Percentiles rank a stretch among this genome's conserved stretches.
These are phyloP conservation scores for Fraxinus angustifolia DNA, from an alignment of 305 asterid genomes.

Conservation along the genomic window DNA sequence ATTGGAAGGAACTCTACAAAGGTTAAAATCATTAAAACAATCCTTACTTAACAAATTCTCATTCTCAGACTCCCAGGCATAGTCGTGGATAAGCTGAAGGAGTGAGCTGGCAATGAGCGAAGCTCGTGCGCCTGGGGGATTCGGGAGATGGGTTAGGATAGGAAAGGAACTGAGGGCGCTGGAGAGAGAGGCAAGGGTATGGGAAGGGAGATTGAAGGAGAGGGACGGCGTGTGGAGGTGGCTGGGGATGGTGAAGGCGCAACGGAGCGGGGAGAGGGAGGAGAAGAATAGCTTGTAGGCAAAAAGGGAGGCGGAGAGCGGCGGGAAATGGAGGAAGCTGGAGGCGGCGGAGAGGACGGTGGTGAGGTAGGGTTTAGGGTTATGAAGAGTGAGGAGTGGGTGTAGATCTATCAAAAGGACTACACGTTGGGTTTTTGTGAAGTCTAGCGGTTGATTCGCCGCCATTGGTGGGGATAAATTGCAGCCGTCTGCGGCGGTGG, in stretches of 20 bases:
- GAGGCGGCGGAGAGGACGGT: conserved; percentile 47
- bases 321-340: conserved; percentile 61
- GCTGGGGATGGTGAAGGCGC: conserved; percentile 44
- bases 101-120: conserved; percentile 46
- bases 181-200: conserved; percentile 47
- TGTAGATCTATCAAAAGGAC: conserved; percentile 74
- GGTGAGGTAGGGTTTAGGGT: conserved; percentile 53
- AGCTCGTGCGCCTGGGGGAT: conserved; percentile 34
- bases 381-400: conserved; percentile 53
- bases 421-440: conserved; percentile 67
- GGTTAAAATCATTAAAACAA: conserved; percentile 16
- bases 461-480: conserved; percentile 32
- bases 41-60: conserved; percentile 35
- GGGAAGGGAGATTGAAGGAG: conserved; percentile 34
- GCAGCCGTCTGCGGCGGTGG: conserved; percentile 19
- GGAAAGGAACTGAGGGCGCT: conserved; percentile 37
- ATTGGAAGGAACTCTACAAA: conserved; percentile 44
- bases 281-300: conserved; percentile 77
- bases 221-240: conserved; percentile 32
- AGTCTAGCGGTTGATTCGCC: conserved; percentile 31
- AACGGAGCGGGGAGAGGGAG: conserved; percentile 62
- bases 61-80: conserved; percentile 63
- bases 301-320: conserved; percentile 58
- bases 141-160: conserved; percentile 20
- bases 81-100: conserved; percentile 62